Conservation (phyloP, 2,329 filamentous ascomycete genomes). For the Aspergillus sp. region DNA sequence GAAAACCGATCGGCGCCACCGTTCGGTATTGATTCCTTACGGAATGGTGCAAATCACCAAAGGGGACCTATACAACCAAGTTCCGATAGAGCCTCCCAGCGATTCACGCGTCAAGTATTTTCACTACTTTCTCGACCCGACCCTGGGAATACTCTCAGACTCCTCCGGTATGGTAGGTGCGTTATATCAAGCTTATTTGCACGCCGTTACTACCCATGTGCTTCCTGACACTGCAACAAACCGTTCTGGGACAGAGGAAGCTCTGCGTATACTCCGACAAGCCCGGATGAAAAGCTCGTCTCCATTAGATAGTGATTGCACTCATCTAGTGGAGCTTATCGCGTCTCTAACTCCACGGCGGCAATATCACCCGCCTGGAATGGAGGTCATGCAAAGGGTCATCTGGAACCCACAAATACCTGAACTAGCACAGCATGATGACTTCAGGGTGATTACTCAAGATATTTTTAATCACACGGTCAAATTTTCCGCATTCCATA, state of each 20-base stretch:
- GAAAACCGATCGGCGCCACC: background rate
- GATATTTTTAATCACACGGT: too few relatives aligned
- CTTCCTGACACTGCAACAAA: conserved; percentile 33
- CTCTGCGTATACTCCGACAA: conserved; percentile 24
- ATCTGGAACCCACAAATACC: conserved; percentile 17
- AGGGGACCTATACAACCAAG: conserved; percentile 14
- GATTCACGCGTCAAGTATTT: conserved; percentile 14
- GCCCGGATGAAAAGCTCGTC: conserved; percentile 15
- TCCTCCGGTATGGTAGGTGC: conserved; percentile 11
- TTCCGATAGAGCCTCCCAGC: conserved; percentile 14
- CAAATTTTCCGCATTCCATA: too few relatives aligned
- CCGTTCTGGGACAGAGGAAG: conserved; percentile 32
- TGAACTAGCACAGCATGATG: conserved; percentile 19
- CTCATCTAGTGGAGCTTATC: conserved; percentile 14
- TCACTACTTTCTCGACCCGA: conserved; percentile 20
- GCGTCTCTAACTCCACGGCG: conserved; percentile 25
- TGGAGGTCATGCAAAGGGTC: conserved; percentile 23
- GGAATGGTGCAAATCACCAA: conserved; percentile 15
- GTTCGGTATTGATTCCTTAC: conserved; percentile 27
- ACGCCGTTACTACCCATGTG: conserved; percentile 30
- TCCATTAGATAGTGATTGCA: conserved; percentile 8
- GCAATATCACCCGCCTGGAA: conserved; percentile 26
- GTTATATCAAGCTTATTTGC: conserved; percentile 30
- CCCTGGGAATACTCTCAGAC: conserved; percentile 15
- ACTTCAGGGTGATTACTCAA: background rate